These are phyloP conservation scores for Cyclocybe aegerita DNA, from an alignment of 768 basidiomycete species.

Conservation along the genomic window DNA sequence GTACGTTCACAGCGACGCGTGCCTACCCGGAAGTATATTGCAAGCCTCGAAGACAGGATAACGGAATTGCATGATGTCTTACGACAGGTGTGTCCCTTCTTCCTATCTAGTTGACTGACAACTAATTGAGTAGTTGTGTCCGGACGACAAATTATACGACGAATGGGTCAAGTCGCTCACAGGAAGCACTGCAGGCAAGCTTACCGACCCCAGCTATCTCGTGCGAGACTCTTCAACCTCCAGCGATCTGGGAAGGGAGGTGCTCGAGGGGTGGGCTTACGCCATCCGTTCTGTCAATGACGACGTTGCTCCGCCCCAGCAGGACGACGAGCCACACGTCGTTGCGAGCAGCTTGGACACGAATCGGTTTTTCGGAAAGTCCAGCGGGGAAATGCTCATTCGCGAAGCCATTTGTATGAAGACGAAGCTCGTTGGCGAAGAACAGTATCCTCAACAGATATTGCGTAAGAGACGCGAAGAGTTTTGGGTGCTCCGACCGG, in stretches of 20 bases:
- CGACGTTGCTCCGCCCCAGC: constrained; percentile 12
- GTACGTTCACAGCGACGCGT: constrained; percentile 45
- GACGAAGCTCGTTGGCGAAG: constrained; percentile 48
- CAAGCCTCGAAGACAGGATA: constrained; percentile 57
- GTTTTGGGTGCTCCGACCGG: constrained; percentile 37
- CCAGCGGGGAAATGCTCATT: constrained; percentile 54
- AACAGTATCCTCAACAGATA: constrained; percentile 13
- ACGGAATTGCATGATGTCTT: constrained; percentile 65
- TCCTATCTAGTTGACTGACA: neutral
- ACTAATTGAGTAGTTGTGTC: constrained; percentile 48
- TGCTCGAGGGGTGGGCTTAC: constrained; percentile 29
- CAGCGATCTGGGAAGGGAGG: constrained; percentile 28
- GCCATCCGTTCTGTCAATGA: neutral
- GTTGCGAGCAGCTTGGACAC: constrained; percentile 31
- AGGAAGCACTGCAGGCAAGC: constrained; percentile 16
- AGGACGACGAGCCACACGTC: constrained; percentile 29
- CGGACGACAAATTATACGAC: constrained; percentile 59
- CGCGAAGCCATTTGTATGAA: constrained; percentile 59
- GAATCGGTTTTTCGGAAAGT: constrained; percentile 56
- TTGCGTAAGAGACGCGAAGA: constrained; percentile 26
- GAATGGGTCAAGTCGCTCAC: constrained; percentile 44
- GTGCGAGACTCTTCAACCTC: constrained; percentile 2
- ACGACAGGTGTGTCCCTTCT: constrained; percentile 27
- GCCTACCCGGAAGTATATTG: constrained; percentile 62
- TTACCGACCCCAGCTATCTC: constrained; percentile 20